Percentiles rank a stretch among this genome's conserved stretches.
phyloP scores from a whole-genome alignment of 108 stramenopile genomes.

The Cyclotella baltica region DNA sequence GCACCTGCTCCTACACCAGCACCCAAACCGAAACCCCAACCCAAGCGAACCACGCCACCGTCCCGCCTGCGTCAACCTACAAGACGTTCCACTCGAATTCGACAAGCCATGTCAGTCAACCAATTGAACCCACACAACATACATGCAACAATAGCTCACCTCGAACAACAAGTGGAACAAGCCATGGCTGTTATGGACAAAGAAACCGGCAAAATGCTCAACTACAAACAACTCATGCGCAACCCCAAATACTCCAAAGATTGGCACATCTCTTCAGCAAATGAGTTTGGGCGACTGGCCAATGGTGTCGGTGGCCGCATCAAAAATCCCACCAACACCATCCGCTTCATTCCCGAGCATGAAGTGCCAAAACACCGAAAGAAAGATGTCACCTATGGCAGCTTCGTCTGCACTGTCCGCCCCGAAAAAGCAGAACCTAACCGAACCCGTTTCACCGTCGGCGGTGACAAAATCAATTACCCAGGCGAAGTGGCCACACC shows the following conservation, averaged over 20 bases:
- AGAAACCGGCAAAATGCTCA: not conserved
- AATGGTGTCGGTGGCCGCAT: not conserved
- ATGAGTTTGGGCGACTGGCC: conserved; percentile 4
- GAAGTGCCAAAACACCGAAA: not conserved
- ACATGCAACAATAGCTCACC: not conserved
- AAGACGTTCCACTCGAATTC: not conserved
- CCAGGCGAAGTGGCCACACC: no score
- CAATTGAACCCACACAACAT: not conserved
- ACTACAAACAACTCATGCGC: not conserved
- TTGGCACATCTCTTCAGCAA: not conserved
- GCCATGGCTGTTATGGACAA: not conserved
- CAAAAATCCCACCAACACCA: no score
- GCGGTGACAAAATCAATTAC: no score
- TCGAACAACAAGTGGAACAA: not conserved
- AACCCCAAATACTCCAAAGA: not conserved
- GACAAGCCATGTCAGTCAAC: not conserved
- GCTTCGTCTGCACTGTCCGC: not conserved
- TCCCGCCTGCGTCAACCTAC: no score
- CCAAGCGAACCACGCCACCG: no score
- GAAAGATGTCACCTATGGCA: not conserved
- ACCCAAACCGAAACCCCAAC: not conserved
- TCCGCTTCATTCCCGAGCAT: not conserved
- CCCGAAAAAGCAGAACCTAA: conserved; percentile 3
- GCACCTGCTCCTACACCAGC: not conserved
- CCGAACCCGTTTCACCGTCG: no score